Conservation (phyloP, 352 stramenopile genomes). For the Phytophthora citrophthora region DNA sequence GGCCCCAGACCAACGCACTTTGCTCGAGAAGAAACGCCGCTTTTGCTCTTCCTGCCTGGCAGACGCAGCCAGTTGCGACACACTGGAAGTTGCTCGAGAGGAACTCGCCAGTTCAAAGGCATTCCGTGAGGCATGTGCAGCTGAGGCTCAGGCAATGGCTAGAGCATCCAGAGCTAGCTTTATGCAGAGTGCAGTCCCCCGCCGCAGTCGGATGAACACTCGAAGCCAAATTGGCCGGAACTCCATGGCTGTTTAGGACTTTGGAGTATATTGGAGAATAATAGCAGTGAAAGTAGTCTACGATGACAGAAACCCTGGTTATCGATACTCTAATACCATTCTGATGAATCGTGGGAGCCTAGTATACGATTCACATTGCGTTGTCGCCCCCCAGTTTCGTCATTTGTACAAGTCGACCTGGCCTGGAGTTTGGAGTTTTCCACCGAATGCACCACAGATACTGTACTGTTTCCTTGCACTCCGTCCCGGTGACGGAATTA, state of each 20-base stretch:
- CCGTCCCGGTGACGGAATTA: constrained; percentile 27
- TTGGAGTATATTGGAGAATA: not conserved
- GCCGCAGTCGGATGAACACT: constrained; percentile 27
- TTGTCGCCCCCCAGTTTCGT: constrained; percentile 28
- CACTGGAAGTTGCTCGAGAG: constrained; percentile 39
- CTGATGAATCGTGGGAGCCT: no score
- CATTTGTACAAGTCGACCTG: constrained; percentile 20
- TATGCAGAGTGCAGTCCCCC: constrained; percentile 29
- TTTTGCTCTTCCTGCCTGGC: constrained; percentile 43
- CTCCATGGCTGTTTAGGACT: constrained; percentile 16
- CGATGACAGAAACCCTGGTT: no score
- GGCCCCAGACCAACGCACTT: constrained; percentile 30
- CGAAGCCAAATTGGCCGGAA: constrained; percentile 17
- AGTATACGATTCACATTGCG: no score
- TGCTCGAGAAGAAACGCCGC: constrained; percentile 36
- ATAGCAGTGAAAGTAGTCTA: constrained; percentile 10
- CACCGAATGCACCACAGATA: no score
- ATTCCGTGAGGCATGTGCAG: constrained; percentile 27
- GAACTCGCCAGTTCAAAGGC: constrained; percentile 38
- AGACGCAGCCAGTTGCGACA: constrained; percentile 40
- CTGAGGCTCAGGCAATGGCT: constrained; percentile 29
- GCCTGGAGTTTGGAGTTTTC: no score
- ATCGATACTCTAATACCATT: no score
- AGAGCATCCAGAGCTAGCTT: constrained; percentile 19
- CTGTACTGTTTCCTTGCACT: no score